phyloP scores from a whole-genome alignment of 257 asterid genomes.

The Nicotiana sylvestris region DNA sequence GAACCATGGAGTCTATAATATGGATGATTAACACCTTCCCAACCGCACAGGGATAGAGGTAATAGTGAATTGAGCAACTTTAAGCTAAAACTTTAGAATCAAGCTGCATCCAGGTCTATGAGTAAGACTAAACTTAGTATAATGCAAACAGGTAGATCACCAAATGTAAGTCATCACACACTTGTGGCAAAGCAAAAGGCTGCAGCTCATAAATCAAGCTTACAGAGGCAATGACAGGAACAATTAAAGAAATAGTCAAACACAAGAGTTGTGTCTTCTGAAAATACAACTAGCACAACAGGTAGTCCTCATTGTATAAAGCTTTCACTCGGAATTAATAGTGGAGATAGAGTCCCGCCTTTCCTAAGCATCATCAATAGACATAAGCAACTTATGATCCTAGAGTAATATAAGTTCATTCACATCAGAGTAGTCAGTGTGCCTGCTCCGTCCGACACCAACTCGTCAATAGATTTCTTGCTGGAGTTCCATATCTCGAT shows the following conservation, averaged over 20 bases:
- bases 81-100: background rate
- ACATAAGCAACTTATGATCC: background rate
- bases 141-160: background rate
- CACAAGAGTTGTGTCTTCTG: background rate
- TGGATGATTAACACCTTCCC: background rate
- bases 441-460: too few relatives aligned
- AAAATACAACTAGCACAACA: background rate
- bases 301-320: background rate
- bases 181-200: background rate
- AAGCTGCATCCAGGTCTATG: background rate
- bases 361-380: background rate
- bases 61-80: background rate
- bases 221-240: background rate
- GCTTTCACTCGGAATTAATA: background rate
- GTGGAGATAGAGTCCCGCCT: background rate
- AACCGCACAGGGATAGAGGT: background rate
- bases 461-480: too few relatives aligned
- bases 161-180: background rate
- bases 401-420: background rate
- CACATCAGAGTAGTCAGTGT: too few relatives aligned
- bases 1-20: constrained; percentile 6
- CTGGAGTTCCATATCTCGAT: too few relatives aligned
- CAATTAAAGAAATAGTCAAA: background rate
- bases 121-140: background rate
- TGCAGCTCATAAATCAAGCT: background rate